Conservation (phyloP, 164 flowering plant species). For the Piper longum region DNA sequence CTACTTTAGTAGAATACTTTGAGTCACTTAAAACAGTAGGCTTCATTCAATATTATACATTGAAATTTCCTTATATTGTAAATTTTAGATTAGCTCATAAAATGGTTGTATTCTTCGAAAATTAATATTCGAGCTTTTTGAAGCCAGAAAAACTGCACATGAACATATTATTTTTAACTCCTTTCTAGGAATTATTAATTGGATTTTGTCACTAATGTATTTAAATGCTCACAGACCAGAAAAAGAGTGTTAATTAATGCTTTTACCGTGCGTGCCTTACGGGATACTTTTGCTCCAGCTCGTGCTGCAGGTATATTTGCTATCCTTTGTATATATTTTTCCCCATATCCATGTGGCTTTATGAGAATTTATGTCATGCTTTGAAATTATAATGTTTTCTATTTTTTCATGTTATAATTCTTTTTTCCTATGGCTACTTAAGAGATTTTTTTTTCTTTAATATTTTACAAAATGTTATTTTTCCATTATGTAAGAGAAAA, state of each 20-base stretch:
- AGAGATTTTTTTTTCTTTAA: background rate
- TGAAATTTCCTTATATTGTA: no score
- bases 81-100: no score
- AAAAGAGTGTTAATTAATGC: constrained; percentile 98
- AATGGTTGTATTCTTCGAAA: background rate
- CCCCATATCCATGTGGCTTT: background rate
- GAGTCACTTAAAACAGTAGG: no score
- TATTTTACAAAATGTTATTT: no score
- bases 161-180: background rate
- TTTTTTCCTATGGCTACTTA: background rate
- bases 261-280: constrained; percentile 94
- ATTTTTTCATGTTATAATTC: background rate
- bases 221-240: constrained; percentile 50
- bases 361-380: background rate
- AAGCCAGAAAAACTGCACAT: background rate
- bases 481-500: background rate
- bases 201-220: background rate
- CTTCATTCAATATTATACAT: no score
- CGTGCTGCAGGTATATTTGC: constrained; percentile 79
- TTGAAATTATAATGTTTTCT: background rate
- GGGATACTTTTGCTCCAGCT: constrained; percentile 92
- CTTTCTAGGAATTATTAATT: background rate
- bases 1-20: no score
- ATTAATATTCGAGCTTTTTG: background rate
- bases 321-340: background rate